Evolutionary conservation across 1,284 basidiomycete species (phyloP).

Genomic region (Trametes sp.): DNA sequence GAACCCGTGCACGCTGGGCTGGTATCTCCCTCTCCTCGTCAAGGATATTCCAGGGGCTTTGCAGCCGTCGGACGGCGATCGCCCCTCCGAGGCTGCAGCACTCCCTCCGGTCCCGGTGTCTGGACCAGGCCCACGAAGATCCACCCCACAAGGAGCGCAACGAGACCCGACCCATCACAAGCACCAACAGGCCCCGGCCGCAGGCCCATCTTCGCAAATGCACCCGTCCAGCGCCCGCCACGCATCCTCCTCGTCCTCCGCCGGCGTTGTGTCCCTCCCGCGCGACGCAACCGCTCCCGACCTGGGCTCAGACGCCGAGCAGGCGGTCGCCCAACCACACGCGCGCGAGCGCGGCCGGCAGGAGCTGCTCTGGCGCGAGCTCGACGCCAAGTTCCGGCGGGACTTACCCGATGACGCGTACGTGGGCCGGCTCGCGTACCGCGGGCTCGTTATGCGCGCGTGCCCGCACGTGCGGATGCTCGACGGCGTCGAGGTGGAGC

Average conservation of each 20-base stretch:
- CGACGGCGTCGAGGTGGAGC: conserved; percentile 83
- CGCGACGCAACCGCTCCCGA: neutral
- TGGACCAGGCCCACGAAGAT: conserved; percentile 1
- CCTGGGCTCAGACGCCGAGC: neutral
- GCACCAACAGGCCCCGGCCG: conserved; percentile 5
- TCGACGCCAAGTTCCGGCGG: conserved; percentile 87
- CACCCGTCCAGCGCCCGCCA: neutral
- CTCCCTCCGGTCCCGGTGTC: neutral
- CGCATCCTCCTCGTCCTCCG: conserved; percentile 5
- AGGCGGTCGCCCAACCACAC: conserved; percentile 16
- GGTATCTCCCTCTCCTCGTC: conserved; percentile 89
- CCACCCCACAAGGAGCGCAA: neutral
- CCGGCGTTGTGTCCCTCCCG: neutral
- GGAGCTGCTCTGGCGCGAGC: conserved; percentile 63
- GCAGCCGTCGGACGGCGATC: conserved; percentile 61
- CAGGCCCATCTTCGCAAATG: conserved; percentile 1
- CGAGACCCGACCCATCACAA: neutral
- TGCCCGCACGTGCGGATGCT: conserved; percentile 73
- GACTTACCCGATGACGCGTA: conserved; percentile 89
- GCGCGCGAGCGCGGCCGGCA: conserved; percentile 34
- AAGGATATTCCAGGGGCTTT: conserved; percentile 71
- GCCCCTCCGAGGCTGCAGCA: conserved; percentile 24
- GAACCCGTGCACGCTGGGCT: conserved; percentile 95
- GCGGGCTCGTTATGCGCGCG: conserved; percentile 84
- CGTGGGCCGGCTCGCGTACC: conserved; percentile 84